These are phyloP conservation scores for Akanthomyces dipterigenus DNA, from an alignment of 2,329 filamentous ascomycete species.

Conservation along the genomic window DNA sequence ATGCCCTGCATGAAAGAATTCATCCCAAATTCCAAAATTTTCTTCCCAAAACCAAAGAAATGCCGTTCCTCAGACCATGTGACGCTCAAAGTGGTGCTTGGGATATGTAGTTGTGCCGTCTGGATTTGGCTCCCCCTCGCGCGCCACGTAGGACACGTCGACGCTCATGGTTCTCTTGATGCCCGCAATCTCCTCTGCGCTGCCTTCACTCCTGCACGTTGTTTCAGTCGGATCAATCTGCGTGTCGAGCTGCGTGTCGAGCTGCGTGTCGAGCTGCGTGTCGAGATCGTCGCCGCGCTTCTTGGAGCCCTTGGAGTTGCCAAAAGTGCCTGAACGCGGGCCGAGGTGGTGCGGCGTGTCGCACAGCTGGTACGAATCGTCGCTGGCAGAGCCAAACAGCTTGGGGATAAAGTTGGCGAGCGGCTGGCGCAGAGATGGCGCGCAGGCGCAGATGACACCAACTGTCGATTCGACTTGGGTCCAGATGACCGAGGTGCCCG, in stretches of 20 bases:
- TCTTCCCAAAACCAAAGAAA: neutral
- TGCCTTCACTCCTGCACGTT: neutral
- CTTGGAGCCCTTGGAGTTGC: neutral
- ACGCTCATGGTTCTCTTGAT: conserved; percentile 9
- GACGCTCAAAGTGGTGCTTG: conserved; percentile 6
- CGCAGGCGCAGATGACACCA: conserved; percentile 8
- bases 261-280: neutral
- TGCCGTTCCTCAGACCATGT: neutral
- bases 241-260: conserved; percentile 4
- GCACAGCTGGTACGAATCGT: conserved; percentile 6
- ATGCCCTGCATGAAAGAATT: neutral
- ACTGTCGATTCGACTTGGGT: conserved; percentile 10
- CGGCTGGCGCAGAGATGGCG: conserved; percentile 1
- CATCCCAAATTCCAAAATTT: neutral
- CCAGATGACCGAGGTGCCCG: conserved; percentile 7
- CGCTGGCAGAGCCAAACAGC: neutral
- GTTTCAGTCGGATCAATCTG: neutral
- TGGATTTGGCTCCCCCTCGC: neutral
- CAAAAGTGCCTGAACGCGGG: conserved; percentile 1
- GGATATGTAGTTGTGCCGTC: conserved; percentile 7
- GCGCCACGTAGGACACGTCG: neutral
- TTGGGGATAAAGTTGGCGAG: conserved; percentile 1
- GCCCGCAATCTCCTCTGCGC: neutral
- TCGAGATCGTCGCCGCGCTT: conserved; percentile 3
- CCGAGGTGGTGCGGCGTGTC: conserved; percentile 3